A percentile compares a stretch with the other conserved stretches of the same genome.
phyloP scores from a whole-genome alignment of 1,284 basidiomycete genomes.

The Apiotrichum brassicae region DNA sequence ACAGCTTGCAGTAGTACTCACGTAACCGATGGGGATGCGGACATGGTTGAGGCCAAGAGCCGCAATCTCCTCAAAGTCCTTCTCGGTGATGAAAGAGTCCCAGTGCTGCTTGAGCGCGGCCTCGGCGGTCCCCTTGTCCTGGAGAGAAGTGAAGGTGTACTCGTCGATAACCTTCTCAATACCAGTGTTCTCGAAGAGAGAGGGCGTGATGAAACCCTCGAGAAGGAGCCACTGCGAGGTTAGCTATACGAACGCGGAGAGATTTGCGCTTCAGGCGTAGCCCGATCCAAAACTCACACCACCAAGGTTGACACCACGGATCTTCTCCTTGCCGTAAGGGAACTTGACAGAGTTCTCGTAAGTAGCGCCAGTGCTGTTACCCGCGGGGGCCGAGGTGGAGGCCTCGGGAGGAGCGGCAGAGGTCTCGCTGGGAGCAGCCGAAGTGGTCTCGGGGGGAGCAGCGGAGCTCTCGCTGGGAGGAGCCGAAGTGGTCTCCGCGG shows the following conservation, averaged over 20 bases:
- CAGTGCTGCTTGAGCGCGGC: slow-evolving; percentile 61
- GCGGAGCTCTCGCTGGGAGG: too few species aligned
- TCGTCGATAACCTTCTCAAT: slow-evolving; percentile 31
- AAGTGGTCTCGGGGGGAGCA: too few species aligned
- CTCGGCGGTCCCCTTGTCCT: slow-evolving; percentile 54
- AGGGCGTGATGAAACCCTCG: slow-evolving; percentile 45
- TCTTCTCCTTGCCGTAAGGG: slow-evolving; percentile 38
- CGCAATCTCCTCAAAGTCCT: slow-evolving; percentile 82
- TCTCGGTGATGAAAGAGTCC: slow-evolving; percentile 60
- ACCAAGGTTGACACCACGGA: slow-evolving; percentile 47
- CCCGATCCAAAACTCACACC: slow-evolving; percentile 29
- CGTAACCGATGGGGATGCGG: slow-evolving; percentile 54
- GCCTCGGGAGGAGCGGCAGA: too few species aligned
- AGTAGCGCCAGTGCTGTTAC: too few species aligned
- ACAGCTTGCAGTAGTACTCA: too few species aligned
- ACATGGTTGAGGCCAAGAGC: slow-evolving; percentile 67
- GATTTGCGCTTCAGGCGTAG: too few species aligned
- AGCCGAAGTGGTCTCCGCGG: too few species aligned
- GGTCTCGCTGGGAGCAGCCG: too few species aligned
- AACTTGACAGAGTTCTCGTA: background rate
- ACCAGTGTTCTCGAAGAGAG: slow-evolving; percentile 31
- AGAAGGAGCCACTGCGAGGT: slow-evolving; percentile 1
- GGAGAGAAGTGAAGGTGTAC: slow-evolving; percentile 52
- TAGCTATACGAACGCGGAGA: background rate
- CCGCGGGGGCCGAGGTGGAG: too few species aligned